phyloP scores from a whole-genome alignment of 177 flowering plant genomes.

The Vitis hybrid region DNA sequence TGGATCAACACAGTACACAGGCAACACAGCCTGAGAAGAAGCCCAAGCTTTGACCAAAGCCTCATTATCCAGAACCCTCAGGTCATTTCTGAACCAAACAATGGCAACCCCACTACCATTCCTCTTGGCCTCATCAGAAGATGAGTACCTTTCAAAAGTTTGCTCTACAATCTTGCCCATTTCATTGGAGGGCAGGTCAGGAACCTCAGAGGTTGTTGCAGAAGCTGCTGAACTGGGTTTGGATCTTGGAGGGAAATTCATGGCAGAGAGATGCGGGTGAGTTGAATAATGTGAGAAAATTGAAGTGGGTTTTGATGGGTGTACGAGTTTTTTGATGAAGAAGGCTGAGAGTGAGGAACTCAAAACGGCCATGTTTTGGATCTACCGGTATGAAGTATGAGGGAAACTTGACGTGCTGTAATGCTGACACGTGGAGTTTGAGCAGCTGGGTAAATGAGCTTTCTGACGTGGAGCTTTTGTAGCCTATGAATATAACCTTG shows the following conservation, averaged over 20 bases:
- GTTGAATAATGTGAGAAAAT: neutral
- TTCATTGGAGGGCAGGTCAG: constrained; percentile 31
- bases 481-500: too few species aligned
- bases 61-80: constrained; percentile 86
- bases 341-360: constrained; percentile 4
- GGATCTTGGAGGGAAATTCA: constrained; percentile 25
- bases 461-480: too few species aligned
- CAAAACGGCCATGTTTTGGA: constrained; percentile 10
- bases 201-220: constrained; percentile 23
- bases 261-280: constrained; percentile 11
- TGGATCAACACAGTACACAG: constrained; percentile 89
- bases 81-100: constrained; percentile 94
- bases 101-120: constrained; percentile 65
- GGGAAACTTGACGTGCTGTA: too few species aligned
- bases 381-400: too few species aligned
- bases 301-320: constrained; percentile 16
- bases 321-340: constrained; percentile 5
- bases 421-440: too few species aligned
- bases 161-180: constrained; percentile 32
- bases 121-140: constrained; percentile 25
- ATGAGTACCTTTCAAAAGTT: constrained; percentile 40
- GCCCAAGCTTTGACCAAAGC: constrained; percentile 72
- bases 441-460: too few species aligned
- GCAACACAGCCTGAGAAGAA: constrained; percentile 68
- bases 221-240: constrained; percentile 5